Base-by-base conservation (phyloP, 495 filamentous ascomycete species). In the Tuber microsphaerosporum region DNA sequence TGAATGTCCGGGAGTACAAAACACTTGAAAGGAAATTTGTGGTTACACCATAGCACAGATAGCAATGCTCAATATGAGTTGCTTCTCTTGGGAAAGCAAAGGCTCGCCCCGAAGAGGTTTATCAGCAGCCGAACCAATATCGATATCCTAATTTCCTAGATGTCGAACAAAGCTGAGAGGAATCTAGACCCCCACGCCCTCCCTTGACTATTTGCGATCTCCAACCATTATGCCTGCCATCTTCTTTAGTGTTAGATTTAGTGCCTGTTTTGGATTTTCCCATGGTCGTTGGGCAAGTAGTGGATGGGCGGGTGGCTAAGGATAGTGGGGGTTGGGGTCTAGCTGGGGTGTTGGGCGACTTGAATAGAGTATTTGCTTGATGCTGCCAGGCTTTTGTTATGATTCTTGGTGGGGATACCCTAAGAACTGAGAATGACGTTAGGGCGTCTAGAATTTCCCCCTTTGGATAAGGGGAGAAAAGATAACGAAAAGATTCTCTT, bases 211-310 rank as follows among this genome's bases (percentile, higher is more conserved):
- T 17, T 82, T 82, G 48, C 81, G 71, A 2, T 81, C 81, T 69
- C 82, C 81, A 17, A 82, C 81, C 81, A 82, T 82, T 70, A 82
- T 81, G 65, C 79, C 79, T 76, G 73, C 26, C n/a, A 9, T 61
- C 73, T 22, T 61, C 42, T 79, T 77, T 51, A 71, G 61, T 72
- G 48, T 20, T 46, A 72, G 70, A 56, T 81, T 81, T 56, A n/a
- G 43, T 37, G 68, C 77, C 77, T 44, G 76, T 78, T 43, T 78
- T 78, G 34, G 75, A 65, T 31, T 65, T 65, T 65, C 56, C 12
- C 56, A 65, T 34, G 26, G n/a, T 31, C 4, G 26, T 31, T 34
- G 14, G 8, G 56, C 9, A 42, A 4, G 41, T 10, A 42, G 1
- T 42, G 5, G 4, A 26, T 14, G 10, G 12, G 56, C 6, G 12